A percentile compares a stretch with the other conserved stretches of the same genome.
Conservation (phyloP, 805 yeast genomes). For the Clavispora carvajalis region DNA sequence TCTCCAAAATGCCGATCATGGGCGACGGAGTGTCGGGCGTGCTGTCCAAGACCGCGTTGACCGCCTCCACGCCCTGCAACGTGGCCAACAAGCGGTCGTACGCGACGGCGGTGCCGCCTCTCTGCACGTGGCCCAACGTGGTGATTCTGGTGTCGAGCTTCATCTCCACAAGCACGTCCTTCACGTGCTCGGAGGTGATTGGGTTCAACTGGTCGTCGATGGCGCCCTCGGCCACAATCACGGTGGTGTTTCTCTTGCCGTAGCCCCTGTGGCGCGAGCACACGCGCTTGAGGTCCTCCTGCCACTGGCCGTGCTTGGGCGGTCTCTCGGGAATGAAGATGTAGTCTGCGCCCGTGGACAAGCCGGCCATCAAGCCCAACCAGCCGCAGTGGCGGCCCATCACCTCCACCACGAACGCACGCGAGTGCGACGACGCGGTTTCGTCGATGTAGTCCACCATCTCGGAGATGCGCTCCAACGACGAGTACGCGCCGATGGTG, state of each 20-base stretch:
- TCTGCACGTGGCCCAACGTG: slow-evolving; percentile 93
- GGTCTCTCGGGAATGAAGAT: slow-evolving; percentile 95
- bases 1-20: slow-evolving; percentile 84
- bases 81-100: slow-evolving; percentile 89
- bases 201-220: slow-evolving; percentile 75
- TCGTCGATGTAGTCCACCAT: slow-evolving; percentile 96
- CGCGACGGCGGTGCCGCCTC: slow-evolving; percentile 98
- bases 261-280: slow-evolving; percentile 73
- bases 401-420: slow-evolving; percentile 97
- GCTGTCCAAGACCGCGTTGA: slow-evolving; percentile 80
- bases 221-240: slow-evolving; percentile 98
- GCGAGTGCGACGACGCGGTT: slow-evolving; percentile 93
- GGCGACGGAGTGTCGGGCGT: slow-evolving; percentile 94
- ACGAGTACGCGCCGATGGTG: slow-evolving; percentile 94
- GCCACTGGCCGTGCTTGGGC: slow-evolving; percentile 70
- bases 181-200: slow-evolving; percentile 74
- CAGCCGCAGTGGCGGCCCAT: slow-evolving; percentile 99
- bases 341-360: slow-evolving; percentile 93
- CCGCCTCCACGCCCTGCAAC: slow-evolving; percentile 96
- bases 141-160: slow-evolving; percentile 95
- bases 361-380: slow-evolving; percentile 96
- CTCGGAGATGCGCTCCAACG: slow-evolving; percentile 87
- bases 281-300: slow-evolving; percentile 67
- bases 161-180: slow-evolving; percentile 72
- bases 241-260: slow-evolving; percentile 93